Evolutionary conservation across 768 basidiomycete genomes (phyloP).

Genomic region (Termitomyces sp.): DNA sequence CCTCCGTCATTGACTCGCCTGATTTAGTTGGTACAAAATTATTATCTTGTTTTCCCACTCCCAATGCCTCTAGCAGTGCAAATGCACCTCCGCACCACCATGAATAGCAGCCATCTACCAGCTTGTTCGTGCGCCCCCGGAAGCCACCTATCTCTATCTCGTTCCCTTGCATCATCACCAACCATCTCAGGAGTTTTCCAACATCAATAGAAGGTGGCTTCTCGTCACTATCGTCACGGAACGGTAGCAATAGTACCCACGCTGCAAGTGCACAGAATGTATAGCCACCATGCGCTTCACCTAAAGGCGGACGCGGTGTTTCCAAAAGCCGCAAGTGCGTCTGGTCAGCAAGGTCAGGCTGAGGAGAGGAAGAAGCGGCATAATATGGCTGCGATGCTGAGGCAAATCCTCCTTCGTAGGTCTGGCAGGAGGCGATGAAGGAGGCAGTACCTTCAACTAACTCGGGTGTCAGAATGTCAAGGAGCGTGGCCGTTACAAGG

Average conservation of each 20-base stretch:
- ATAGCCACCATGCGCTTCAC: slow-evolving; percentile 98
- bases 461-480: slow-evolving; percentile 86
- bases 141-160: slow-evolving; percentile 89
- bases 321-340: slow-evolving; percentile 1
- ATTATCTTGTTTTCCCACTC: slow-evolving; percentile 31
- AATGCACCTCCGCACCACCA: slow-evolving; percentile 98
- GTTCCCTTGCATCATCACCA: slow-evolving; percentile 77
- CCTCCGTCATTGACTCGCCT: slow-evolving; percentile 24
- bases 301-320: slow-evolving; percentile 65
- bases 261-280: slow-evolving; percentile 89
- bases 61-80: slow-evolving; percentile 61
- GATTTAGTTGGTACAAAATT: slow-evolving; percentile 25
- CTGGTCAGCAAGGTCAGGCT: neutral
- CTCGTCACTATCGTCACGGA: slow-evolving; percentile 23
- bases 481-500: slow-evolving; percentile 72
- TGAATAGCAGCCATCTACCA: slow-evolving; percentile 99
- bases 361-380: slow-evolving; percentile 24
- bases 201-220: slow-evolving; percentile 46
- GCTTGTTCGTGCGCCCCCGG: slow-evolving; percentile 89
- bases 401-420: slow-evolving; percentile 95
- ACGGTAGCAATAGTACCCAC: slow-evolving; percentile 71
- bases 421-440: slow-evolving; percentile 89
- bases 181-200: slow-evolving; percentile 67
- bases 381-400: slow-evolving; percentile 71
- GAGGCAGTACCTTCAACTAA: slow-evolving; percentile 68